Percentiles rank a stretch among this genome's conserved stretches.
Conservation (phyloP, 2,329 filamentous ascomycete species). For the Lasiodiplodia gonubiensis region DNA sequence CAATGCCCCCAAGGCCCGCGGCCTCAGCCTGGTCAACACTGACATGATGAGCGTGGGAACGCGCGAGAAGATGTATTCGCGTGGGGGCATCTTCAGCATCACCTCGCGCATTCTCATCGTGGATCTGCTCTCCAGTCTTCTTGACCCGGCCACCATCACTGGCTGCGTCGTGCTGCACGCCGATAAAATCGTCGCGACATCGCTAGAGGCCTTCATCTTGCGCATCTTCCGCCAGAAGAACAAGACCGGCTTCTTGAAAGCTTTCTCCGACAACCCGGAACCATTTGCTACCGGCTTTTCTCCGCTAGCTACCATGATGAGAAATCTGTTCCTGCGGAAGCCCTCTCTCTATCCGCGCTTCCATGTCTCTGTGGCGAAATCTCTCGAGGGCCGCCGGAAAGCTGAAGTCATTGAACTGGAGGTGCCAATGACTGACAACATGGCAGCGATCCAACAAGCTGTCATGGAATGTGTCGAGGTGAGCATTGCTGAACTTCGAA, state of each 20-base stretch:
- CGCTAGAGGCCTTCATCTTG: constrained; percentile 91
- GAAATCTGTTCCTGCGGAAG: constrained; percentile 88
- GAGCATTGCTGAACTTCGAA: constrained; percentile 92
- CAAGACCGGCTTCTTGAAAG: constrained; percentile 90
- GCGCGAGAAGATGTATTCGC: constrained; percentile 88
- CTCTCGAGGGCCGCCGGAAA: constrained; percentile 87
- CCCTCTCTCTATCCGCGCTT: constrained; percentile 92
- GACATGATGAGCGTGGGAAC: constrained; percentile 86
- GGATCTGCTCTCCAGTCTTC: constrained; percentile 82
- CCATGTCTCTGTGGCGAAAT: constrained; percentile 86
- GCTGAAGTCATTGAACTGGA: constrained; percentile 97
- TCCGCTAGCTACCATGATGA: constrained; percentile 86
- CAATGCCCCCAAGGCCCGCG: constrained; percentile 78
- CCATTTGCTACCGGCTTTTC: constrained; percentile 88
- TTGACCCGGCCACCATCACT: constrained; percentile 84
- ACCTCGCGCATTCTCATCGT: constrained; percentile 95
- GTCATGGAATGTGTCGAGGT: constrained; percentile 96
- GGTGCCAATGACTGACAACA: constrained; percentile 92
- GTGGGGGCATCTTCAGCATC: constrained; percentile 92
- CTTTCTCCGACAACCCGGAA: constrained; percentile 92
- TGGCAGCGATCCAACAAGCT: constrained; percentile 92
- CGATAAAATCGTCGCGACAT: constrained; percentile 83
- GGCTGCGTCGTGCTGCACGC: constrained; percentile 88
- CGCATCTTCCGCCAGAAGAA: constrained; percentile 94
- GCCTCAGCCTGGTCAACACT: constrained; percentile 90